Evolutionary conservation across 768 basidiomycete genomes (phyloP).

Genomic region (Termitomyces sp.): DNA sequence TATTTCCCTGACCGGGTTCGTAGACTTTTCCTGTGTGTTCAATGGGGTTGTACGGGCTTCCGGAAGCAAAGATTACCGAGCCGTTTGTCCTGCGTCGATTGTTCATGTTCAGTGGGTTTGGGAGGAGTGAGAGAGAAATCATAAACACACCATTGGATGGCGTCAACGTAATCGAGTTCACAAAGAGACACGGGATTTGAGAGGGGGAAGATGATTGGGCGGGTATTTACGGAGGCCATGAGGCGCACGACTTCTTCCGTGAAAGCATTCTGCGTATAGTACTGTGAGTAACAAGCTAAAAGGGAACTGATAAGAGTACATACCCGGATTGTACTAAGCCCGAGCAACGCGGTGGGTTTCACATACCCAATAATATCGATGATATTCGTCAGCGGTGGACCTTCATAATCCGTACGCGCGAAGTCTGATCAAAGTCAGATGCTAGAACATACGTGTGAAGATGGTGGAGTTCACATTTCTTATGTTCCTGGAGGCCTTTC

Average conservation of each 20-base stretch:
- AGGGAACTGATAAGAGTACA: constrained; percentile 2
- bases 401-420: constrained; percentile 66
- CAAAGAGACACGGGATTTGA: constrained; percentile 66
- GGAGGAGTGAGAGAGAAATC: neutral
- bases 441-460: neutral
- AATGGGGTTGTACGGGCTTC: constrained; percentile 61
- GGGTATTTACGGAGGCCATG: constrained; percentile 61
- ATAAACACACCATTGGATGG: constrained; percentile 47
- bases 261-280: constrained; percentile 49
- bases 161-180: constrained; percentile 60
- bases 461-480: constrained; percentile 47
- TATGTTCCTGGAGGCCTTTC: constrained; percentile 68
- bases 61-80: constrained; percentile 66
- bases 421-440: constrained; percentile 53
- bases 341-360: constrained; percentile 75
- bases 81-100: constrained; percentile 56
- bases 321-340: constrained; percentile 59
- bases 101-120: neutral
- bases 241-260: constrained; percentile 54
- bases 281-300: constrained; percentile 19
- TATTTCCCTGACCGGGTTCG: constrained; percentile 78
- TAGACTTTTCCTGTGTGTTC: constrained; percentile 42
- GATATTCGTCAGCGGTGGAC: constrained; percentile 56
- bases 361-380: constrained; percentile 67
- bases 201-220: constrained; percentile 81